Evolutionary conservation across 78 protist genomes (phyloP).

Genomic region (Parvularia atlantis): DNA sequence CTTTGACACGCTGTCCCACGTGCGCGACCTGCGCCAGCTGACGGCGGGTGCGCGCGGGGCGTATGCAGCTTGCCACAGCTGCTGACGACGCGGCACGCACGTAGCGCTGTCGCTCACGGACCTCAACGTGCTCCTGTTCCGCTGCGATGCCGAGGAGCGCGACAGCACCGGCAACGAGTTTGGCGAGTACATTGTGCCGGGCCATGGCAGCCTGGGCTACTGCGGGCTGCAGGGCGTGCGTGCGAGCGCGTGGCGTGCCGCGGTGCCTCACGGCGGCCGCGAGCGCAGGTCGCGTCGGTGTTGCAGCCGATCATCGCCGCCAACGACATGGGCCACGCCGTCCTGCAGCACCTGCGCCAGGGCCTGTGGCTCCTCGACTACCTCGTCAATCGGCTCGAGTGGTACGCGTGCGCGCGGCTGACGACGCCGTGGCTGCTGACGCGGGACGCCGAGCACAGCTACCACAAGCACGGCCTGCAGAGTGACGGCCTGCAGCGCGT

Average conservation of each 20-base stretch:
- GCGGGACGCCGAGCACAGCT: slow-evolving; percentile 10
- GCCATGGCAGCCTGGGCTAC: slow-evolving; percentile 12
- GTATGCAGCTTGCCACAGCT: too few species aligned
- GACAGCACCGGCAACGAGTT: not conserved
- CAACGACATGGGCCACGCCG: slow-evolving; percentile 65
- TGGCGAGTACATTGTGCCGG: slow-evolving; percentile 16
- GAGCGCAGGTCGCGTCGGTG: not conserved
- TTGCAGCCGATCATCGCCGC: not conserved
- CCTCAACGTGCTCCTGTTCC: slow-evolving; percentile 43
- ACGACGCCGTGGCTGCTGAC: not conserved
- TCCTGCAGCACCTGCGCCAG: slow-evolving; percentile 50
- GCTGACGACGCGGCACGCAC: too few species aligned
- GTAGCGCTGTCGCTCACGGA: slow-evolving; percentile 14
- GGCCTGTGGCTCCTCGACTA: slow-evolving; percentile 74
- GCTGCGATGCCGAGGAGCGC: slow-evolving; percentile 42
- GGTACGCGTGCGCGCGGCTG: too few species aligned
- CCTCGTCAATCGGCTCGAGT: slow-evolving; percentile 25
- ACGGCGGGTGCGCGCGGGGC: too few species aligned
- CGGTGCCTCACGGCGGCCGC: too few species aligned
- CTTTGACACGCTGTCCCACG: too few species aligned
- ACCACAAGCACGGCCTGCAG: not conserved
- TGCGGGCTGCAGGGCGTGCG: slow-evolving; percentile 12
- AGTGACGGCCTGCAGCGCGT: not conserved
- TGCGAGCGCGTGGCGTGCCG: too few species aligned
- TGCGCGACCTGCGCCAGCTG: too few species aligned